A percentile compares a stretch with the other conserved stretches of the same genome.
Conservation (phyloP, 179 eudicot species). For the Camellia oleifera region DNA sequence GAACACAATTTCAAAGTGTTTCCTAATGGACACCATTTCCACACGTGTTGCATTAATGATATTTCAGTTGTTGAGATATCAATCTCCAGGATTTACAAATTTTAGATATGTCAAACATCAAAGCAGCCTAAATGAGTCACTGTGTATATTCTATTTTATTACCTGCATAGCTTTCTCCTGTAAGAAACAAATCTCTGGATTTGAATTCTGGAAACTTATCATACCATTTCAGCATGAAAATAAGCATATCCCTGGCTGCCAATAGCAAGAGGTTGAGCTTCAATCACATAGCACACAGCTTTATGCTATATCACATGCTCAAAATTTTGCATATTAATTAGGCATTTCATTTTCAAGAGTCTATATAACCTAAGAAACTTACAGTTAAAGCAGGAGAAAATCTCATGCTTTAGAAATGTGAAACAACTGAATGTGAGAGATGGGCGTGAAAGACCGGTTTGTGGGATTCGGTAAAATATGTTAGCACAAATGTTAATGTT, state of each 20-base stretch:
- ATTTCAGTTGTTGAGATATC: background rate
- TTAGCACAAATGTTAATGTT: no score
- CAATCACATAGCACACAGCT: background rate
- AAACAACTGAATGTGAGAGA: no score
- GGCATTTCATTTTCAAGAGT: background rate
- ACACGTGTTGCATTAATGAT: no score
- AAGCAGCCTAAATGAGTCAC: background rate
- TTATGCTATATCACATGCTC: background rate
- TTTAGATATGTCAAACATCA: background rate
- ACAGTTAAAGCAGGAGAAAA: no score
- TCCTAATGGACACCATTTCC: no score
- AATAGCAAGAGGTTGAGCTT: background rate
- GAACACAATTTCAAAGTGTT: no score
- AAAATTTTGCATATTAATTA: no score
- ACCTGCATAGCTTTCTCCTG: conserved; percentile 99
- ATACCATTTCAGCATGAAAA: conserved; percentile 68
- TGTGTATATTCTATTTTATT: background rate
- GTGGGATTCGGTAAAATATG: no score
- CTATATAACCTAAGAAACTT: no score
- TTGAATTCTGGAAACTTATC: conserved; percentile 70
- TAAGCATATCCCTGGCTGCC: conserved; percentile 83
- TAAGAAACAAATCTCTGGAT: conserved; percentile 63
- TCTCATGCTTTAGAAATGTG: no score
- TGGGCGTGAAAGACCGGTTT: no score
- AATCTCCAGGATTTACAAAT: background rate